Evolutionary conservation across 768 basidiomycete species (phyloP).

Genomic region (Naganishia onofrii): DNA sequence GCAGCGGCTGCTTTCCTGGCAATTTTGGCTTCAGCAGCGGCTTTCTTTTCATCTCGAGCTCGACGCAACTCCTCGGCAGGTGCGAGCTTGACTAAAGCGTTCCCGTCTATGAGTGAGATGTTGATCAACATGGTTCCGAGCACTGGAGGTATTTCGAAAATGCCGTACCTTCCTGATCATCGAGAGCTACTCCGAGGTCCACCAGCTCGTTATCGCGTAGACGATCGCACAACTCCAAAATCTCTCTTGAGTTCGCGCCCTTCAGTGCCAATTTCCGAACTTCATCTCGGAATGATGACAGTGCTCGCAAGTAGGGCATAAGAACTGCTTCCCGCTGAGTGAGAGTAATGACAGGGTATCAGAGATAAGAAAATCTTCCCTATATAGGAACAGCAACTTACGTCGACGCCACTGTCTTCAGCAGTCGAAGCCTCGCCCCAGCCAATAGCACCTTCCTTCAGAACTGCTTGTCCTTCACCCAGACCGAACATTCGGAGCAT

Average conservation of each 20-base stretch:
- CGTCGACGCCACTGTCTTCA: constrained; percentile 52
- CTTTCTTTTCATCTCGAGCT: constrained; percentile 83
- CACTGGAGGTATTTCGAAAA: background rate
- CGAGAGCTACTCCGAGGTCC: constrained; percentile 90
- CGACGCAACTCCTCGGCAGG: constrained; percentile 74
- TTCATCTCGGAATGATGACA: constrained; percentile 88
- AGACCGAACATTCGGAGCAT: constrained; percentile 58
- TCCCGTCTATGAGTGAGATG: constrained; percentile 65
- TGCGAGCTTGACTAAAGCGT: constrained; percentile 88
- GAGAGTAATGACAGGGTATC: constrained; percentile 53
- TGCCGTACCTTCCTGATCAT: constrained; percentile 86
- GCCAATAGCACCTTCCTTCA: constrained; percentile 67
- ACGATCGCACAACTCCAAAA: constrained; percentile 80
- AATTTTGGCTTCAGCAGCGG: constrained; percentile 68
- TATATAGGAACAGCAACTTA: constrained; percentile 38
- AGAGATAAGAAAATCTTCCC: constrained; percentile 51
- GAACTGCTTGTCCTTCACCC: constrained; percentile 62
- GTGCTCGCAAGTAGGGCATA: constrained; percentile 79
- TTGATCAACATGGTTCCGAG: constrained; percentile 21
- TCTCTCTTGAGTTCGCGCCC: constrained; percentile 65
- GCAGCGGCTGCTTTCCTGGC: constrained; percentile 72
- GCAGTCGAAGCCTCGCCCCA: constrained; percentile 67
- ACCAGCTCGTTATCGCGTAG: constrained; percentile 85
- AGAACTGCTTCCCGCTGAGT: constrained; percentile 74
- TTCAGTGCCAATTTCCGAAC: constrained; percentile 77